Base-by-base conservation (phyloP, 768 basidiomycete genomes). In the Sporobolomyces roseus region DNA sequence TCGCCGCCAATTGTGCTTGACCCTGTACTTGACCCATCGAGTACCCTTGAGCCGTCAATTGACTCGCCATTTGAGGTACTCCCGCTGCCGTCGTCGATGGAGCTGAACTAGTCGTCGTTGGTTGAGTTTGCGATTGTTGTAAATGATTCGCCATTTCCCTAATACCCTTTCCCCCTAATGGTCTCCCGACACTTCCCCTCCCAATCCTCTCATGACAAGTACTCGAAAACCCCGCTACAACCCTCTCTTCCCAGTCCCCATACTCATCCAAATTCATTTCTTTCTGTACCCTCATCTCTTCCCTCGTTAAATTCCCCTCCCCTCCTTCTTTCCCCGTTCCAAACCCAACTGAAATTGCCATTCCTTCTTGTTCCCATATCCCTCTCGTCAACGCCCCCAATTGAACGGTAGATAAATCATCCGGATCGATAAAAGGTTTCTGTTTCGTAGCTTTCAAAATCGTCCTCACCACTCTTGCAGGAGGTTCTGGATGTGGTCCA, bases 401-500 rank as follows among this genome's bases (percentile, higher is more conserved):
- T 43, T 65, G 63, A 5, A 32, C 43, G 7, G 61, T 45, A 19
- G 64, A 54, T n/a, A 73, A 43, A 14, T 65, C 61, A 9, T 54
- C 33, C 19, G 71, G 71, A 43, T 73, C 61, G 48, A 69, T 33
- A 46, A 73, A 63, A 0, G 67, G 67, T 32, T 60, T 41, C 14
- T 54, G 23, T 16, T 41, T 29, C 8, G 65, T 32, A 1, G 71
- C 67, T 21, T 46, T 54, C 23, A 73, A 53, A 56, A 73, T 33
- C 17, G 64, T 46, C 8, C 62, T 60, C 3, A 73, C 61, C 32
- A 69, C 64, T 21, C 64, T 35, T 4, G 71, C 59, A 1, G 71
- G 71, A 17, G 71, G 71, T 4, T 68, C 64, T 10, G 71, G 71
- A 19, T 69, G 67, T 9, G 67, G 61, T 23, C 71, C 71, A 52